These are phyloP conservation scores for Picea mariana DNA, from an alignment of 83 land plant species.

Conservation along the genomic window DNA sequence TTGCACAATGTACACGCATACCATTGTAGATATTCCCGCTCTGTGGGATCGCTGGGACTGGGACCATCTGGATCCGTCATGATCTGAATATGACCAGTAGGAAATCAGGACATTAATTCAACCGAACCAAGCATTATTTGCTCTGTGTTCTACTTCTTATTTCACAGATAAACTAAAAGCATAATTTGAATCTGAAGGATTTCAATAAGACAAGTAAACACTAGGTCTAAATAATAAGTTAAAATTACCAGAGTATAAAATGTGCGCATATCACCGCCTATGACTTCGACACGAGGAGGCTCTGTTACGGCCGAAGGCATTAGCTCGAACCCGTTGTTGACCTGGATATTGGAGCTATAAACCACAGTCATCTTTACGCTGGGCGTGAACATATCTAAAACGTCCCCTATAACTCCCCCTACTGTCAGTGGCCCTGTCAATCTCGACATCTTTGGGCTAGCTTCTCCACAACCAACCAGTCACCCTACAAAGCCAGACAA, in stretches of 20 bases:
- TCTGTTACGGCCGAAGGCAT: conserved; percentile 38
- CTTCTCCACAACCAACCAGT: not conserved
- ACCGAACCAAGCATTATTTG: no score
- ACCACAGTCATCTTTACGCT: conserved; percentile 34
- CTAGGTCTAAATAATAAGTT: not conserved
- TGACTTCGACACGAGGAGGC: conserved; percentile 35
- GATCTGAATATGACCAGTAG: not conserved
- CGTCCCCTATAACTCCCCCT: conserved; percentile 61
- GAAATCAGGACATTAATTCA: no score
- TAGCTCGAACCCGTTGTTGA: conserved; percentile 52
- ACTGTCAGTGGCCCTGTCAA: conserved; percentile 38
- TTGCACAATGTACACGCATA: not conserved
- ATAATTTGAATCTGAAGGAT: no score
- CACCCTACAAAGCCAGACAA: no score
- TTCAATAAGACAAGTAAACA: no score
- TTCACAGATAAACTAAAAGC: no score
- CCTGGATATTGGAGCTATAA: conserved; percentile 29
- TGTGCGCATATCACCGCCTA: conserved; percentile 25
- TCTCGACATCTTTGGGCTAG: conserved; percentile 24
- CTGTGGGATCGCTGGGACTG: conserved; percentile 1
- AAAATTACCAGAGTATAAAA: conserved; percentile 36
- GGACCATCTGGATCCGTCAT: conserved; percentile 19
- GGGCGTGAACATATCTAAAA: conserved; percentile 42
- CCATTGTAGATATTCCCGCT: conserved; percentile 17
- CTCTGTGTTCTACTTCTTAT: no score